phyloP scores from a whole-genome alignment of 2,329 filamentous ascomycete species.

The Pyrenophora tritici-repentis region DNA sequence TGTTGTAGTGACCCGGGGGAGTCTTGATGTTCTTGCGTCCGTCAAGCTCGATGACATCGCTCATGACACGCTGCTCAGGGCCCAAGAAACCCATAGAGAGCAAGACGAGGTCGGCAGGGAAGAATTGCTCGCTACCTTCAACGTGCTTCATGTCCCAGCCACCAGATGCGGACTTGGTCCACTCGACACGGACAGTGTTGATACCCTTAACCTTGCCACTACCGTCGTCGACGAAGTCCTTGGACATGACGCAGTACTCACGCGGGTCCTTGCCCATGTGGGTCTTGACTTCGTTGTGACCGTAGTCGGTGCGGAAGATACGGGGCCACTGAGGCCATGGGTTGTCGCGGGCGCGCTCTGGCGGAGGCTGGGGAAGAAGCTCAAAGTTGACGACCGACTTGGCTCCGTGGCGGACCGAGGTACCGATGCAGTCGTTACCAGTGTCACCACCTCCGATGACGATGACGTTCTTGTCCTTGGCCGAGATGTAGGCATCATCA shows the following conservation, averaged over 20 bases:
- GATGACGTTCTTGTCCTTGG: slow-evolving; percentile 93
- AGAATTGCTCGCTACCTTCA: slow-evolving; percentile 91
- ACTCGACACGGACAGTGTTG: slow-evolving; percentile 93
- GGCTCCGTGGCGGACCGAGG: slow-evolving; percentile 90
- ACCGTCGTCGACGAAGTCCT: slow-evolving; percentile 92
- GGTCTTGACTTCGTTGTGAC: slow-evolving; percentile 92
- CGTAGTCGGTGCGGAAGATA: slow-evolving; percentile 98
- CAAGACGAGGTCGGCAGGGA: slow-evolving; percentile 91
- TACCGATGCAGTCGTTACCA: slow-evolving; percentile 97
- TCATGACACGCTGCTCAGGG: slow-evolving; percentile 85
- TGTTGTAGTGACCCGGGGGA: slow-evolving; percentile 81
- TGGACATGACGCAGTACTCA: slow-evolving; percentile 98
- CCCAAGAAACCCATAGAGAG: slow-evolving; percentile 98
- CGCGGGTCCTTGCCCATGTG: slow-evolving; percentile 96
- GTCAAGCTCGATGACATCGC: slow-evolving; percentile 88
- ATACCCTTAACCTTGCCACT: slow-evolving; percentile 89
- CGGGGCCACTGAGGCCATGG: slow-evolving; percentile 98
- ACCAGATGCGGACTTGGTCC: slow-evolving; percentile 85
- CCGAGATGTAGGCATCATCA: slow-evolving; percentile 86
- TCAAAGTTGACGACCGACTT: slow-evolving; percentile 98
- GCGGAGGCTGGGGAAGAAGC: slow-evolving; percentile 87
- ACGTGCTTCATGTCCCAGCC: slow-evolving; percentile 99
- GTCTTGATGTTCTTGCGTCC: slow-evolving; percentile 96
- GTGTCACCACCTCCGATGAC: slow-evolving; percentile 98
- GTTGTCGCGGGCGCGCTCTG: slow-evolving; percentile 90